Percentiles rank a stretch among this genome's conserved stretches.
Conservation (phyloP, 176 grass and related monocot species). For the Eleusine coracana region DNA sequence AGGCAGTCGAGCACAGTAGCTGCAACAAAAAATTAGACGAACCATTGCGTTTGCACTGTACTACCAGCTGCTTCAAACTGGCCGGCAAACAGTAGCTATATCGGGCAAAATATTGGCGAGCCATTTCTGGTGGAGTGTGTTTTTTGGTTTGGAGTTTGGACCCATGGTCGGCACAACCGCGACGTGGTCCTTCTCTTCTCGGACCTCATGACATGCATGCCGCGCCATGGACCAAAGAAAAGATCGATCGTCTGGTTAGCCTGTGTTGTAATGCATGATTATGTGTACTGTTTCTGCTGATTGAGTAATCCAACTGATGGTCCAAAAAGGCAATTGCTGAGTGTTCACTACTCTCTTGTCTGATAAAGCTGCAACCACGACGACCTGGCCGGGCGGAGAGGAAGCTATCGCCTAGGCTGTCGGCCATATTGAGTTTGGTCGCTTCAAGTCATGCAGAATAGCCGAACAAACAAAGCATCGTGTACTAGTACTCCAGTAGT, state of each 20-base stretch:
- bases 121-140: conserved; percentile 32
- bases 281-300: background rate
- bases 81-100: conserved; percentile 51
- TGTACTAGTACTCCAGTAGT: too few species aligned
- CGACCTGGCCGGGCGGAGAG: conserved; percentile 9
- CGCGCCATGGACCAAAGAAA: background rate
- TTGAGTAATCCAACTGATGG: background rate
- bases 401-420: background rate
- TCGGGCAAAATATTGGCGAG: conserved; percentile 40
- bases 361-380: conserved; percentile 37
- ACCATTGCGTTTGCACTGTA: conserved; percentile 11
- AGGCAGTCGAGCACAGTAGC: background rate
- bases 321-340: background rate
- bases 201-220: background rate
- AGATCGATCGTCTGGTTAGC: background rate
- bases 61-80: conserved; percentile 39
- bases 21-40: conserved; percentile 14
- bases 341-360: conserved; percentile 18
- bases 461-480: background rate
- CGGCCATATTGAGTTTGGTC: conserved; percentile 6
- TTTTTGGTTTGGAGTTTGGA: background rate
- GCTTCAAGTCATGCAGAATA: background rate
- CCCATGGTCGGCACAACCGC: background rate
- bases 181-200: background rate
- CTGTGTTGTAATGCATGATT: background rate